Evolutionary conservation across 768 basidiomycete genomes (phyloP), one percentile per base, ranked within the genome.

Genomic region (Tephrocybe rancida): DNA sequence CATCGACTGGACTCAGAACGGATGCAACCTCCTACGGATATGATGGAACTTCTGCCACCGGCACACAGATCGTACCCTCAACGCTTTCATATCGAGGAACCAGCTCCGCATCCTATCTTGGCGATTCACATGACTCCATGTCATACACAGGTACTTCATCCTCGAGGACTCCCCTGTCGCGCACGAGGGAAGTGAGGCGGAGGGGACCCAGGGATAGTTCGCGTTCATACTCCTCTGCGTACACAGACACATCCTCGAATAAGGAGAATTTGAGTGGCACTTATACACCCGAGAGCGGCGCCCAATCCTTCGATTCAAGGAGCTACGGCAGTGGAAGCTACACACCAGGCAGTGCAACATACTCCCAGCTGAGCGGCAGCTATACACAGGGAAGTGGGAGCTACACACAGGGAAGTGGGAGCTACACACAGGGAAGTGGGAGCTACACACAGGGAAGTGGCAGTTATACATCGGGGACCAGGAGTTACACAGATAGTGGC

Each of bases 181-280:
- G 88, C 21, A 79, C 82, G 0, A 68, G 81, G 14, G 87, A 77
- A 34, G 76, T 90, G 6, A 72, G 85, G 49, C 72, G 87, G 52
- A 72, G 83, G 30, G 67, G 74, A 3, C 76, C 78, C 2, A 72
- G 73, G 32, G n/a, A n/a, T n/a, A 54, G 68, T 21, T 74, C 80
- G 4, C 69, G 77, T 35, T 73, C 78, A 6, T 71, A 73, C 48
- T 77, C 80, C 1, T 74, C 64, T 6, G 71, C 73, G 1, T 72
- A 73, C 50, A 67, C 66, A 3, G 70, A 72, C n/a, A 71, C 71
- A 10, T 67, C 64, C 5, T 82, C 80, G 0, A 84, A 88, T 55
- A 86, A 84, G 63, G 86, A 86, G 66, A 85, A 86, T 58, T 67
- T 64, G 5, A 60, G 50, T n/a, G 54, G 45, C 2, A 55, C 27